These are phyloP conservation scores for Acrasis kona DNA, from an alignment of 78 protist genomes.

Conservation along the genomic window DNA sequence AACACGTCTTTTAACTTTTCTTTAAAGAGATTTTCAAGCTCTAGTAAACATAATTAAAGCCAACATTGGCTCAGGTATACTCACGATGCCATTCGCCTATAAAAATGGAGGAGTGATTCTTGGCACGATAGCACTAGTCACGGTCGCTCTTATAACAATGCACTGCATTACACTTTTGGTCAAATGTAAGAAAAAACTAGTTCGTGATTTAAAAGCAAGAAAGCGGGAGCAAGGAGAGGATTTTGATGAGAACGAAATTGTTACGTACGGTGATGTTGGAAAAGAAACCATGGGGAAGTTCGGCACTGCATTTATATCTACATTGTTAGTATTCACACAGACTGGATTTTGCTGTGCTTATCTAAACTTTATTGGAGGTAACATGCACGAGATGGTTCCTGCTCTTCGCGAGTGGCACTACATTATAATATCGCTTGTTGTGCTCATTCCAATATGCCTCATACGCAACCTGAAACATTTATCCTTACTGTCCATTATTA, in stretches of 20 bases:
- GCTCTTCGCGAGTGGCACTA: constrained; percentile 1
- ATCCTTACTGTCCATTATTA: not conserved
- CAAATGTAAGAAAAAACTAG: not conserved
- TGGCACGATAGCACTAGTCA: not conserved
- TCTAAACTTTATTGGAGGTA: not conserved
- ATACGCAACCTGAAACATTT: constrained; percentile 2
- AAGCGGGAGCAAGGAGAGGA: no score
- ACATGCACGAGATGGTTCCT: not conserved
- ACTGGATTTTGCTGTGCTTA: constrained; percentile 5
- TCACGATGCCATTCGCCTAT: constrained; percentile 6
- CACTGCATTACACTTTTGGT: constrained; percentile 7
- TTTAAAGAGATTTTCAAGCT: no score
- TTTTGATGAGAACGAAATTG: not conserved
- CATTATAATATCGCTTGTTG: constrained; percentile 1
- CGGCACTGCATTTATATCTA: not conserved
- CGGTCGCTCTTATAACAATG: not conserved
- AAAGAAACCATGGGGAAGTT: not conserved
- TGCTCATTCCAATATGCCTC: not conserved
- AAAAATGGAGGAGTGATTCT: not conserved
- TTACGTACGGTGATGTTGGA: constrained; percentile 11
- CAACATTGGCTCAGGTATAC: not conserved
- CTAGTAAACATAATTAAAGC: constrained; percentile 3
- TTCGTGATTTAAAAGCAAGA: no score
- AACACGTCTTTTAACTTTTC: no score
- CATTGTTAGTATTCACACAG: not conserved